A percentile compares a stretch with the other conserved stretches of the same genome.
Evolutionary conservation across 1,284 basidiomycete species (phyloP).

Genomic region (Leccinum fallax): DNA sequence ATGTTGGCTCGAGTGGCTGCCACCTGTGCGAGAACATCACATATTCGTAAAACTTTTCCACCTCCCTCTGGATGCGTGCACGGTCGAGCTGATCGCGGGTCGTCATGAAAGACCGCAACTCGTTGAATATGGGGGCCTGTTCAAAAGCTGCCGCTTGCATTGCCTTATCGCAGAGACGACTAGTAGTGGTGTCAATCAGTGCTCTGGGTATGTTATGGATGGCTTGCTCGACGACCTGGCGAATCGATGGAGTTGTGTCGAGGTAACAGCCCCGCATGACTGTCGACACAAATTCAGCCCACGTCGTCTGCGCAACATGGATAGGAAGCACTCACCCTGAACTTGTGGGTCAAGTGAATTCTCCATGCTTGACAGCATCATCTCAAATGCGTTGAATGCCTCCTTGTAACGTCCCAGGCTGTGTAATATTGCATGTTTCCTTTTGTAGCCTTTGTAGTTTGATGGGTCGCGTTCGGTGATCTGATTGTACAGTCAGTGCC

Average conservation of each 20-base stretch:
- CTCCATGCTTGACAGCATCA: background rate
- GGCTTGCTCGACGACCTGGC: background rate
- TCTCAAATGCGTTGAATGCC: background rate
- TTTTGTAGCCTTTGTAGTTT: background rate
- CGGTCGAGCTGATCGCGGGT: background rate
- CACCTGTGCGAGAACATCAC: background rate
- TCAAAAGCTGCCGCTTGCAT: background rate
- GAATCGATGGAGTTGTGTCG: background rate
- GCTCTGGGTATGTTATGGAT: background rate
- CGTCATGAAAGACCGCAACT: background rate
- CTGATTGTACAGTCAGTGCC: background rate
- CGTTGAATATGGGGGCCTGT: background rate
- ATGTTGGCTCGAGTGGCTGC: background rate
- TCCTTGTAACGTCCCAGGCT: background rate
- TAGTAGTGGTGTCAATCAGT: background rate
- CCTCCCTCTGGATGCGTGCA: background rate
- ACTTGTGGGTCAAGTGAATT: background rate
- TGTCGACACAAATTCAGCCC: background rate
- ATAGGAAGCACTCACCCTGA: background rate
- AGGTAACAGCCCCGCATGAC: background rate
- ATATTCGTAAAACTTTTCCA: background rate
- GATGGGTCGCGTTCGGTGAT: background rate
- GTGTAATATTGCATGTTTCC: background rate
- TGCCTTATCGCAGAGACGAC: background rate
- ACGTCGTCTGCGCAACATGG: background rate